phyloP scores from a whole-genome alignment of 768 basidiomycete species.

The Rhodotorula paludigena region DNA sequence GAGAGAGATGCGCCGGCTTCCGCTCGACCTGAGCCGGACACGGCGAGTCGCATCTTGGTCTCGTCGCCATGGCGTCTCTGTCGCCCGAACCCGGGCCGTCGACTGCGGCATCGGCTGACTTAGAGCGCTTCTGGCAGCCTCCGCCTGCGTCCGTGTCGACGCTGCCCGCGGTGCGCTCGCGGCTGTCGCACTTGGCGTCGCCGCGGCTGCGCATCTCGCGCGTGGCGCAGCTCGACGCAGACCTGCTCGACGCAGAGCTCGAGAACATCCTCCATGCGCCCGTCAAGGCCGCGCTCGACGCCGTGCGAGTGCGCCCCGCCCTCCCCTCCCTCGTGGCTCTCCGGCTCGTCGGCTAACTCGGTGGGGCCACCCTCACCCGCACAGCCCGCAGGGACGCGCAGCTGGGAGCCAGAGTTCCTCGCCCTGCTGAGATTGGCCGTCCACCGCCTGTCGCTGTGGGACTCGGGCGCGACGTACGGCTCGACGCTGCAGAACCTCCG shows the following conservation, averaged over 20 bases:
- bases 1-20: too few relatives aligned
- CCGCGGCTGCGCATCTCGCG: slow-evolving; percentile 53
- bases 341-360: slow-evolving; percentile 49
- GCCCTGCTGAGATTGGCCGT: slow-evolving; percentile 58
- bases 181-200: slow-evolving; percentile 5
- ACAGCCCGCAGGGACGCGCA: slow-evolving; percentile 47
- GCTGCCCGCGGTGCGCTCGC: slow-evolving; percentile 12
- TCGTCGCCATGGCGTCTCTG: not conserved
- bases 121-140: slow-evolving; percentile 32
- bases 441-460: slow-evolving; percentile 79
- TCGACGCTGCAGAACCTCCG: slow-evolving; percentile 72
- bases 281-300: slow-evolving; percentile 63
- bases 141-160: not conserved
- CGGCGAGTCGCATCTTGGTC: too few relatives aligned
- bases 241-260: slow-evolving; percentile 82
- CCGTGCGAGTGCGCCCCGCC: slow-evolving; percentile 41
- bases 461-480: slow-evolving; percentile 72
- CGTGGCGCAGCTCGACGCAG: slow-evolving; percentile 86
- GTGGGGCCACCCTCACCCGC: slow-evolving; percentile 55
- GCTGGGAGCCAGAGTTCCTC: slow-evolving; percentile 39
- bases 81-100: not conserved
- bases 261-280: slow-evolving; percentile 75
- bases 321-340: slow-evolving; percentile 49
- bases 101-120: not conserved
- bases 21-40: too few relatives aligned